Conservation (phyloP, 2,329 filamentous ascomycete genomes). For the Sporothrix sp. region DNA sequence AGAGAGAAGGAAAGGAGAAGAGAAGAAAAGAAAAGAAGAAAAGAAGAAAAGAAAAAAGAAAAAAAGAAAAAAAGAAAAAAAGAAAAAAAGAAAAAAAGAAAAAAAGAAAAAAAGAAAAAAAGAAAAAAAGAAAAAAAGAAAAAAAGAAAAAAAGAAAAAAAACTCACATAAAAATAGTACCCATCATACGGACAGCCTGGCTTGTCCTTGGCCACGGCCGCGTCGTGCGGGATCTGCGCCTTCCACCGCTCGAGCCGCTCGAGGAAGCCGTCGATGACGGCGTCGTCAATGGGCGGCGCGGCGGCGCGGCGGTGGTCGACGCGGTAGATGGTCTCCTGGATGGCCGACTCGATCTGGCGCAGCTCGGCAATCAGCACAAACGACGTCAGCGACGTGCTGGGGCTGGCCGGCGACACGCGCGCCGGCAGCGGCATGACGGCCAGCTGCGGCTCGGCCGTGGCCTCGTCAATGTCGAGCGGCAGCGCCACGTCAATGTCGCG, state of each 20-base stretch:
- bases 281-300: slow-evolving; percentile 3
- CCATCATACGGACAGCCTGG: slow-evolving; percentile 4
- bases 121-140: background rate
- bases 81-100: background rate
- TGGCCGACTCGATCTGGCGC: slow-evolving; percentile 18
- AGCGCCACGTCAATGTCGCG: slow-evolving; percentile 23
- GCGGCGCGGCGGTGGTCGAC: slow-evolving; percentile 13
- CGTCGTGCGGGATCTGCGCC: slow-evolving; percentile 15
- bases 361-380: slow-evolving; percentile 21
- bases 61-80: background rate
- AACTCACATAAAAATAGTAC: slow-evolving; percentile 3
- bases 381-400: slow-evolving; percentile 21
- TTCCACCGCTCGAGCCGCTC: slow-evolving; percentile 18
- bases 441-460: slow-evolving; percentile 14
- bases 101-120: background rate
- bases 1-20: background rate
- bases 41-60: background rate
- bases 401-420: slow-evolving; percentile 6
- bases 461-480: slow-evolving; percentile 23
- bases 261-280: slow-evolving; percentile 15
- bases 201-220: background rate
- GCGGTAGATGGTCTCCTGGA: slow-evolving; percentile 19
- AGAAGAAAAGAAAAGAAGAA: background rate
- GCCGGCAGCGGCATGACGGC: slow-evolving; percentile 8
- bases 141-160: background rate